Base-by-base conservation (phyloP, 106 monocot genomes). In the Posidonia australis region DNA sequence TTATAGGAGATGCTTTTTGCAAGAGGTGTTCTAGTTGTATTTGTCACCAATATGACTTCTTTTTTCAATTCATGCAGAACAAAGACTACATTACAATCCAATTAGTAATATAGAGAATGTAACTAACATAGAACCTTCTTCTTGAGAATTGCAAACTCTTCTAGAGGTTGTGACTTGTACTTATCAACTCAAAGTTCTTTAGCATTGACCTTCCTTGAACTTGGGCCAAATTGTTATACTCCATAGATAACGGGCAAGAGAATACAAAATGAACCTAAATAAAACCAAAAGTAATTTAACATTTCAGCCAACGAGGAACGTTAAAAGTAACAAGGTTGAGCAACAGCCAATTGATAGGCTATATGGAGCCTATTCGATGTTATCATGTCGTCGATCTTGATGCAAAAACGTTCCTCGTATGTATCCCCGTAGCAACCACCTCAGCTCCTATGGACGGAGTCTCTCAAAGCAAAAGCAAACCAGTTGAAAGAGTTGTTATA, bases 141-240 rank as follows among this genome's bases (percentile, higher is more conserved):
- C 64, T 86, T 93, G 59, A 89, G 83, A 36, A 93, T 73, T 28
- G 89, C 81, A 73, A 93, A 83, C 46, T 89, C 81, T 5, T 70
- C 65, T 2, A 74, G 51, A 9, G 81, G 79, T 71, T 18, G 61
- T 16, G 93, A 89, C 67, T 76, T 82, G 75, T 89, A 54, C 65
- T 84, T 89, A 28, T 93, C 86, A 59, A 86, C 67, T 89, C 93
- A 93, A 31, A 84, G 79, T 81, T 83, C 81, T 18, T 85, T 86
- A 2, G 17, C 44, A 44, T 67, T 44, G 20, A 28, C 55, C 23
- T 27, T 41, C 58, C 51, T 49, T 41, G 57, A 74, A 52, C 85
- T 85, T 85, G 77, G 60, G 62, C 42, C 41, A 68, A 70, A 51
- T 61, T 23, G 36, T 19, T 61, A 61, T 32, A 17, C 18, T 4